Conservation (phyloP, 768 basidiomycete genomes). For the Kwoniella mangroviensis region DNA sequence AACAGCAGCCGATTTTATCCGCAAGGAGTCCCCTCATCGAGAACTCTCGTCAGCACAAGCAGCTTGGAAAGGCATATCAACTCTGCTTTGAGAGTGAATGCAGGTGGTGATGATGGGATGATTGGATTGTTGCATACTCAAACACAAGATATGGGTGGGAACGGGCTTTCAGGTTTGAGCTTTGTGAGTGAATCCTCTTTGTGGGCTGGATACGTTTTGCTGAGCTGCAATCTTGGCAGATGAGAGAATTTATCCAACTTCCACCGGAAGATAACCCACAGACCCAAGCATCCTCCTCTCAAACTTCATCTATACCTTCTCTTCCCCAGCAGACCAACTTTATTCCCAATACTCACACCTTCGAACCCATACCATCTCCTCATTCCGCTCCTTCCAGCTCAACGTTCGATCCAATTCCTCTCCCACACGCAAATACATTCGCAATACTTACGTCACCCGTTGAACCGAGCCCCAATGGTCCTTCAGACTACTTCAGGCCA, state of each 20-base stretch:
- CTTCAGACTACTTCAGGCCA: slow-evolving; percentile 6
- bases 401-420: slow-evolving; percentile 9
- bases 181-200: slow-evolving; percentile 16
- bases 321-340: neutral
- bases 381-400: neutral
- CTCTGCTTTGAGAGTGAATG: slow-evolving; percentile 18
- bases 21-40: neutral
- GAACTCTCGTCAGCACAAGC: slow-evolving; percentile 15
- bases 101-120: slow-evolving; percentile 19
- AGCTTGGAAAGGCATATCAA: slow-evolving; percentile 12
- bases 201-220: neutral
- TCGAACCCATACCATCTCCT: neutral
- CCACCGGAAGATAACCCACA: slow-evolving; percentile 9
- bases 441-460: slow-evolving; percentile 8
- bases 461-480: neutral
- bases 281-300: neutral
- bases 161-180: slow-evolving; percentile 15
- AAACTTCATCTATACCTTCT: neutral
- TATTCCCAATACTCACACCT: neutral
- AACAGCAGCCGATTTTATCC: slow-evolving; percentile 5
- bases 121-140: slow-evolving; percentile 19
- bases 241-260: slow-evolving; percentile 20
- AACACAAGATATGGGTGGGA: slow-evolving; percentile 17
- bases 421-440: neutral
- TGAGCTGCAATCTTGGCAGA: slow-evolving; percentile 1